Evolutionary conservation across 1,139 yeast species (phyloP), one percentile per base, ranked within the genome.

Genomic region (Pichia sp.): DNA sequence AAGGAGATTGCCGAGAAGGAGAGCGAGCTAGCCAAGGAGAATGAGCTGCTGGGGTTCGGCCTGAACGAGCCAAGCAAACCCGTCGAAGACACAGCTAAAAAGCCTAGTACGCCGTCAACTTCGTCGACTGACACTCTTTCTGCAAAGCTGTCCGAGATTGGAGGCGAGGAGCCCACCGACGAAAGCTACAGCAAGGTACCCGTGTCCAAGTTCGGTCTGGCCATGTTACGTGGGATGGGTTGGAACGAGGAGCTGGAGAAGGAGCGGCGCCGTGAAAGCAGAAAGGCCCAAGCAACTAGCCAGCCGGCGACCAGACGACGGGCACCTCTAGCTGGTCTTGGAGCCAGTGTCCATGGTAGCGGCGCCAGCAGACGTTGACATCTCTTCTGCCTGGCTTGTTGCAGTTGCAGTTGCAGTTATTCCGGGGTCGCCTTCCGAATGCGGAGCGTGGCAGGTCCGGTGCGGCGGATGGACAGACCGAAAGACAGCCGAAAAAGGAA

Each of bases 121-220:
- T 4, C 29, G 5, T 26, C 29, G 7, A 26, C 8, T 2, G 31
- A 42, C 29, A 5, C 31, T 4, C 16, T 19, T 1, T 15, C 51
- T 31, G 41, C 50, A 19, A 30, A 41, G 10, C 23, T 29, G 8
- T 13, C 10, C 5, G 19, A 42, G n/a, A 40, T 44, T 6, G 51
- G 45, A 1, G 58, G 55, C 15, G 48, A 52, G 5, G 57, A 51
- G 8, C 59, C 63, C 5, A 72, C 75, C 0, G 58, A 66, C 47
- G 79, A 78, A 26, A 81, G 79, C 44, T 85, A 84, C 62, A 77
- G 78, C 34, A 71, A 77, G 4, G 82, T 92, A 0, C 96, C 97
- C 0, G 90, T 92, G 0, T 95, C 85, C 54, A 84, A 84, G 51
- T 92, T 92, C 74, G 97, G 97, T 0, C 84, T 84, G 4, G 97